Conservation (phyloP, 1,284 basidiomycete species). For the Boletellus deceptivus region DNA sequence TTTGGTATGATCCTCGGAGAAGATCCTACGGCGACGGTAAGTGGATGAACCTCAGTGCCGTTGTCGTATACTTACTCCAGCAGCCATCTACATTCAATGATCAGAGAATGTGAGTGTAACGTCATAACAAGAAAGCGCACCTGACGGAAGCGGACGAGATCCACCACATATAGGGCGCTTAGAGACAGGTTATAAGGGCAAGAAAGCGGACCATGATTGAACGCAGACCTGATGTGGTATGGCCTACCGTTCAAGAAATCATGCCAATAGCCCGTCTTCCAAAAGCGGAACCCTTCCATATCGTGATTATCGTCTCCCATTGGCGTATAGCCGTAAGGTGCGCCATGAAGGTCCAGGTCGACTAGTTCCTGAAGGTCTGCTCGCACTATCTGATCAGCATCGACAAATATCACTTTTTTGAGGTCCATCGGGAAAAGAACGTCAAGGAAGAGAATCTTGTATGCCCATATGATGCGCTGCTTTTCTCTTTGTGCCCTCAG, state of each 20-base stretch:
- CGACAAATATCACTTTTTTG: slow-evolving; percentile 98
- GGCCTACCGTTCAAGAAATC: slow-evolving; percentile 78
- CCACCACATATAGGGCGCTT: slow-evolving; percentile 94
- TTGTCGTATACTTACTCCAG: slow-evolving; percentile 58
- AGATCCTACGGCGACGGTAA: slow-evolving; percentile 60
- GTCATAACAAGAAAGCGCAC: slow-evolving; percentile 36
- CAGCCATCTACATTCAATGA: slow-evolving; percentile 56
- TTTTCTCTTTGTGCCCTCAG: slow-evolving; percentile 95
- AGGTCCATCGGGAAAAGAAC: slow-evolving; percentile 98
- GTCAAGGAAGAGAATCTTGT: slow-evolving; percentile 98
- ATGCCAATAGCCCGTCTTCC: slow-evolving; percentile 96
- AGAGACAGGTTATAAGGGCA: slow-evolving; percentile 6
- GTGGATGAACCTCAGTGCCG: background rate
- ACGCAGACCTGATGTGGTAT: slow-evolving; percentile 85
- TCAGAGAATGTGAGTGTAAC: slow-evolving; percentile 5
- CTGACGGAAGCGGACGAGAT: slow-evolving; percentile 92
- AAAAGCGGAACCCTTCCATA: slow-evolving; percentile 98
- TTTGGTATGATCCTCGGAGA: slow-evolving; percentile 89
- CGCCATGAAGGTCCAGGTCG: slow-evolving; percentile 86
- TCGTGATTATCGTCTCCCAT: slow-evolving; percentile 96
- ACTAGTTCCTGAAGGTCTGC: slow-evolving; percentile 93
- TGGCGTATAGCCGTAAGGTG: slow-evolving; percentile 92
- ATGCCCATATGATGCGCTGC: slow-evolving; percentile 99
- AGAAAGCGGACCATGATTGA: background rate
- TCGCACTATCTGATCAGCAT: slow-evolving; percentile 96